Evolutionary conservation across 768 basidiomycete genomes (phyloP).

Genomic region (Tulasnella sp.): DNA sequence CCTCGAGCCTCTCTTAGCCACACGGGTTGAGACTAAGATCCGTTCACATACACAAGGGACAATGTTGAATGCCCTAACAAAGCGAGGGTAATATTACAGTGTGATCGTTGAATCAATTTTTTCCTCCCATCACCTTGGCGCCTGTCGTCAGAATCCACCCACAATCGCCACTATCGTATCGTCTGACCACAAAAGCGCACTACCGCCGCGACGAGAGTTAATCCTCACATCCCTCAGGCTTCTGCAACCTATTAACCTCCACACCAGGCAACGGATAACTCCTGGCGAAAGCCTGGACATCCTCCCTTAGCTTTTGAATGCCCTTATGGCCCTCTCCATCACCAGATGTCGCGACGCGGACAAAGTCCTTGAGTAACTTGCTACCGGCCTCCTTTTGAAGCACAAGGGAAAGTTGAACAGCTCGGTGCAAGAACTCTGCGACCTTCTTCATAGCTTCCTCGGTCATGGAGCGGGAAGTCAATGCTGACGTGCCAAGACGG

Average conservation of each 20-base stretch:
- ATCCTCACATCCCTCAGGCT: conserved; percentile 22
- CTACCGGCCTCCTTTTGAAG: conserved; percentile 92
- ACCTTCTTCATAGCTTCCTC: conserved; percentile 81
- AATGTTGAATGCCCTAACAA: conserved; percentile 3
- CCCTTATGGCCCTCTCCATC: conserved; percentile 56
- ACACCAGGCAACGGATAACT: conserved; percentile 93
- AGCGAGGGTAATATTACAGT: neutral
- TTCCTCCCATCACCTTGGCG: too few relatives aligned
- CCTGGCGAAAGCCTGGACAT: conserved; percentile 73
- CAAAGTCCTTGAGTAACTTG: conserved; percentile 94
- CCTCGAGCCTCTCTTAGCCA: neutral
- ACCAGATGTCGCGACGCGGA: conserved; percentile 61
- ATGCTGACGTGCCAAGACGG: conserved; percentile 85
- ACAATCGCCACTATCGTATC: neutral
- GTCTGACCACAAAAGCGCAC: neutral
- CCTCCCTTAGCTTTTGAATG: conserved; percentile 63
- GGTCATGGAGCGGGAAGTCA: conserved; percentile 90
- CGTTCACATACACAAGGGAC: neutral
- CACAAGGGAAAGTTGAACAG: conserved; percentile 78
- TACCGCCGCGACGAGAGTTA: neutral
- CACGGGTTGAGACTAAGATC: too few relatives aligned
- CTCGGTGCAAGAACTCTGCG: conserved; percentile 85
- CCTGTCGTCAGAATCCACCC: neutral
- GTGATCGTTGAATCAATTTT: conserved; percentile 8
- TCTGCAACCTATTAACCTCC: conserved; percentile 34